A percentile compares a stretch with the other conserved stretches of the same genome.
Evolutionary conservation across 1,284 basidiomycete species (phyloP).

Genomic region (Paramarasmius palmivorus): DNA sequence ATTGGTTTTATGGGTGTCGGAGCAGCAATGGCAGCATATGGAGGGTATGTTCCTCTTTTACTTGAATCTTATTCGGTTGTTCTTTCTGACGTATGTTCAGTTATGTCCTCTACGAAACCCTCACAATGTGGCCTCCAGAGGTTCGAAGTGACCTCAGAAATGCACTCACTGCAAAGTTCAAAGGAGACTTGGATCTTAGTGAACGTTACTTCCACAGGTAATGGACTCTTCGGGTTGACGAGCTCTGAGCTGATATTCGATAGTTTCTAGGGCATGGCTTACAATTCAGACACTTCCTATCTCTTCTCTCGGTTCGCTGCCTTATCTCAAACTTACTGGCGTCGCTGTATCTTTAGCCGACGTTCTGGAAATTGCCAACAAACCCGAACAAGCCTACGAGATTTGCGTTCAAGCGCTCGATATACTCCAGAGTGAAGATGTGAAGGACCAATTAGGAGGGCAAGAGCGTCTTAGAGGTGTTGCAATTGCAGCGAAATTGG

Average conservation of each 20-base stretch:
- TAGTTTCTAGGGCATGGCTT: slow-evolving; percentile 56
- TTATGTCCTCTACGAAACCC: slow-evolving; percentile 59
- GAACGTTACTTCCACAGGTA: slow-evolving; percentile 58
- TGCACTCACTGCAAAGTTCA: slow-evolving; percentile 63
- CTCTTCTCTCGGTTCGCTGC: slow-evolving; percentile 47
- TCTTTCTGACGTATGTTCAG: too few relatives aligned
- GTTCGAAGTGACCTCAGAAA: slow-evolving; percentile 63
- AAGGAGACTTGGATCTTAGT: slow-evolving; percentile 58
- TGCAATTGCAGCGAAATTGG: slow-evolving; percentile 68
- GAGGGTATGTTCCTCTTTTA: slow-evolving; percentile 44
- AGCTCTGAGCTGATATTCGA: slow-evolving; percentile 1
- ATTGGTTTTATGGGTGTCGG: slow-evolving; percentile 49
- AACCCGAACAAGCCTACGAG: slow-evolving; percentile 51
- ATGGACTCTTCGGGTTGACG: slow-evolving; percentile 16
- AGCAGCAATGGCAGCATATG: slow-evolving; percentile 49
- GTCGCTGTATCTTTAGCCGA: slow-evolving; percentile 67
- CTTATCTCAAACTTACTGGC: slow-evolving; percentile 70
- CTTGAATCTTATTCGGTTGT: too few relatives aligned
- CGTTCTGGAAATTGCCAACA: slow-evolving; percentile 52
- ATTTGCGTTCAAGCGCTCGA: slow-evolving; percentile 47
- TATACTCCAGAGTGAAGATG: slow-evolving; percentile 28
- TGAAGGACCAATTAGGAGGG: slow-evolving; percentile 28
- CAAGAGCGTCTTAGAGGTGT: slow-evolving; percentile 60
- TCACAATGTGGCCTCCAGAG: slow-evolving; percentile 68
- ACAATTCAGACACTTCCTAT: slow-evolving; percentile 52